phyloP scores from a whole-genome alignment of 768 basidiomycete genomes.

The Boletus rubropictus region DNA sequence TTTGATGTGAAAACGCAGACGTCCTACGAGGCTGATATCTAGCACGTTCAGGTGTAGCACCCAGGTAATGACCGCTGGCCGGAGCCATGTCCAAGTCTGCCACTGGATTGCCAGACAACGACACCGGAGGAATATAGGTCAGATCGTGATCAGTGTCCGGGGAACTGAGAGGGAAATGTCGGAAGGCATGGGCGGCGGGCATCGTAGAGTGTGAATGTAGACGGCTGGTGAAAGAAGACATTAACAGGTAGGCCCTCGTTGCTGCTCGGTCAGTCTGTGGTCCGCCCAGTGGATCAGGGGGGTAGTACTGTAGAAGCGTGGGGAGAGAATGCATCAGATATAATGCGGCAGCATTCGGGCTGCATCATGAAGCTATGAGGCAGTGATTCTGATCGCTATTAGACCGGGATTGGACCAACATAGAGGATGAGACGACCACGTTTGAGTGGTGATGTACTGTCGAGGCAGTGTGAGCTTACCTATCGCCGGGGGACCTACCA shows the following conservation, averaged over 20 bases:
- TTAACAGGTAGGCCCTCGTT: slow-evolving; percentile 14
- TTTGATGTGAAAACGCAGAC: slow-evolving; percentile 53
- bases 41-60: slow-evolving; percentile 6
- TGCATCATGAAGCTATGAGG: slow-evolving; percentile 18
- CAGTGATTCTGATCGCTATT: slow-evolving; percentile 8
- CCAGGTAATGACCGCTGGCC: not conserved
- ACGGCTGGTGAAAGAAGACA: slow-evolving; percentile 41
- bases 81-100: slow-evolving; percentile 14
- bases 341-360: slow-evolving; percentile 2
- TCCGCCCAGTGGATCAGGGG: not conserved
- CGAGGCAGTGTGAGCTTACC: slow-evolving; percentile 7
- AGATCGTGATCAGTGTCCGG: slow-evolving; percentile 34
- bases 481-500: not conserved
- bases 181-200: slow-evolving; percentile 31
- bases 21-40: slow-evolving; percentile 36
- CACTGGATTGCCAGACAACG: not conserved
- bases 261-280: too few species aligned
- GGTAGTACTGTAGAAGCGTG: not conserved
- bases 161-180: slow-evolving; percentile 31
- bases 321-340: slow-evolving; percentile 4
- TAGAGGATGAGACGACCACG: slow-evolving; percentile 22
- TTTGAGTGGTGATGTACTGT: not conserved
- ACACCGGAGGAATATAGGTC: not conserved
- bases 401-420: not conserved
- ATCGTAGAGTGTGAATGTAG: slow-evolving; percentile 27